phyloP scores from a whole-genome alignment of 148 eudicot species.

The Persicaria tinctoria region DNA sequence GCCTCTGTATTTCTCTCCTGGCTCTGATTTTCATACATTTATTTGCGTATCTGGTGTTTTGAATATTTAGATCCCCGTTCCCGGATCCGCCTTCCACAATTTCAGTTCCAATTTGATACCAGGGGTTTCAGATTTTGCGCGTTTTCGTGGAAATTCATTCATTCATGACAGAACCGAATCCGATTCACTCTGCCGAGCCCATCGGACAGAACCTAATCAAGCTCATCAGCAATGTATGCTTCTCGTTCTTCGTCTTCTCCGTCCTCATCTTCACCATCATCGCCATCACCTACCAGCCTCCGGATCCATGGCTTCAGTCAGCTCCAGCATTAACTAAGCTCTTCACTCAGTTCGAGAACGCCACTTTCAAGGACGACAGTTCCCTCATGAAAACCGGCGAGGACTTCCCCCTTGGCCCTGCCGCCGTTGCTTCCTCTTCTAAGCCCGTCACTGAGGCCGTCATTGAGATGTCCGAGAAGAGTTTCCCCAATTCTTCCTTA shows the following conservation, averaged over 20 bases:
- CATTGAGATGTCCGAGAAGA: constrained; percentile 45
- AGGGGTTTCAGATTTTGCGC: too few relatives aligned
- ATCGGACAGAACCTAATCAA: constrained; percentile 77
- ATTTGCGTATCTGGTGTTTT: too few relatives aligned
- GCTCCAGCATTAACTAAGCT: constrained; percentile 69
- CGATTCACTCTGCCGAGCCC: constrained; percentile 38
- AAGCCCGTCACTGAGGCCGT: constrained; percentile 40
- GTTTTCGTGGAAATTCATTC: too few relatives aligned
- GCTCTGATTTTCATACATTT: too few relatives aligned
- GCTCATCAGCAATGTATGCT: constrained; percentile 83
- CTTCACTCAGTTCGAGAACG: constrained; percentile 58
- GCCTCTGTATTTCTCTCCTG: not conserved
- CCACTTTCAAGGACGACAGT: constrained; percentile 74
- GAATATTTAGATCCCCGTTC: too few relatives aligned
- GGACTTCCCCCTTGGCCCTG: constrained; percentile 41
- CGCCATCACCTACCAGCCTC: constrained; percentile 91
- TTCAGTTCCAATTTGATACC: not conserved
- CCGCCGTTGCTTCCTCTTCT: constrained; percentile 18
- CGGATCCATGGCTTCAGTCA: constrained; percentile 93
- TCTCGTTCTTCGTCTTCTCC: constrained; percentile 78
- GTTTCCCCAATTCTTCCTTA: constrained; percentile 20
- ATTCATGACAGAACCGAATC: not conserved
- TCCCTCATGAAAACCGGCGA: constrained; percentile 83
- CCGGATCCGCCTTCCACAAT: not conserved
- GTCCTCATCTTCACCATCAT: constrained; percentile 74